Conservation (phyloP, 805 yeast species). For the Candida verbasci region DNA sequence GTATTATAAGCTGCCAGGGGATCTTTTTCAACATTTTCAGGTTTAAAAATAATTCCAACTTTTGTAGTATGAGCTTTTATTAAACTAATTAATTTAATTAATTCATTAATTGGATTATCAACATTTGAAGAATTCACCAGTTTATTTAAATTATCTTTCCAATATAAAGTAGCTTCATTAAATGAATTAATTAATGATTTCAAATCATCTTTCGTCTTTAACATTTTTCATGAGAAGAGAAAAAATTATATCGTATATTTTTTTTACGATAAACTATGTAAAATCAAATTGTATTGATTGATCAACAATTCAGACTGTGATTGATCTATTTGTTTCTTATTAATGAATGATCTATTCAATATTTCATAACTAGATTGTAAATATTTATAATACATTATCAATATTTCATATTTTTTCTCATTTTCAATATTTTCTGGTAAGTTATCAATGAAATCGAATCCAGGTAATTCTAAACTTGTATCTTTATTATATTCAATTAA, state of each 20-base stretch:
- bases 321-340: not conserved
- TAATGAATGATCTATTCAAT: conserved; percentile 2
- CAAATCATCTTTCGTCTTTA: conserved; percentile 19
- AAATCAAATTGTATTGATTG: conserved; percentile 8
- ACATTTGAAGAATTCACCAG: conserved; percentile 27
- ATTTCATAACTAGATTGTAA: conserved; percentile 3
- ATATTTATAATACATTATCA: conserved; percentile 4
- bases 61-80: conserved; percentile 76
- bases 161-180: conserved; percentile 26
- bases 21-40: conserved; percentile 39
- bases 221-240: conserved; percentile 9
- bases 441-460: not conserved
- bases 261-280: conserved; percentile 12
- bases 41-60: conserved; percentile 64
- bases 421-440: not conserved
- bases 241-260: not conserved
- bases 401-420: conserved; percentile 4
- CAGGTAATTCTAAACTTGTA: conserved; percentile 9
- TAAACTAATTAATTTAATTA: conserved; percentile 54
- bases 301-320: not conserved
- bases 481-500: conserved; percentile 7
- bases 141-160: conserved; percentile 17
- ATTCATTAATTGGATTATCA: conserved; percentile 49
- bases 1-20: conserved; percentile 52
- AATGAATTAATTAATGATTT: conserved; percentile 20